A percentile compares a stretch with the other conserved stretches of the same genome.
These are phyloP conservation scores for Fusarium succisae DNA, from an alignment of 2,329 filamentous ascomycete species.

Conservation along the genomic window DNA sequence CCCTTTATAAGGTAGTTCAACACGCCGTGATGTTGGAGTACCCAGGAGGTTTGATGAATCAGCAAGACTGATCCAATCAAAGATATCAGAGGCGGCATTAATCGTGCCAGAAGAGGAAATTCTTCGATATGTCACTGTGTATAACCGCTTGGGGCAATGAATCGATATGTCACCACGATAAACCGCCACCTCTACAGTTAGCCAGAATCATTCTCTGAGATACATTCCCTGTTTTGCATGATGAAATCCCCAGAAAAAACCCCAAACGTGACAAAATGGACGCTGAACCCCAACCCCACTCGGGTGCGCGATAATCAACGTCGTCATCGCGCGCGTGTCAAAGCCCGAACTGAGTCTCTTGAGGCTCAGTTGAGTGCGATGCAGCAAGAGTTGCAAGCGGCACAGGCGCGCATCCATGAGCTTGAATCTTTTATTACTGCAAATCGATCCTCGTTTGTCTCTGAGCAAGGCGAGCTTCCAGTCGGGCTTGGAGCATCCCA, in stretches of 20 bases:
- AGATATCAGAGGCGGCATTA: fast-evolving
- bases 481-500: fast-evolving
- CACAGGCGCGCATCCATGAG: background rate
- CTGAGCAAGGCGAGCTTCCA: background rate
- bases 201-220: background rate
- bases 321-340: conserved; percentile 57
- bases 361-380: conserved; percentile 36
- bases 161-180: background rate
- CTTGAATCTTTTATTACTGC: background rate
- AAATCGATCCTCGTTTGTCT: background rate
- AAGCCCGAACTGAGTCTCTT: conserved; percentile 48
- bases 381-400: background rate
- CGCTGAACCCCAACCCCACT: conserved; percentile 41
- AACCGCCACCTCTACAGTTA: background rate
- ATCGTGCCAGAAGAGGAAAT: background rate
- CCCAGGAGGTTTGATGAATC: background rate
- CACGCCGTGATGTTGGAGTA: background rate
- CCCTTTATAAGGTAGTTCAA: background rate
- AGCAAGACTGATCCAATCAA: background rate
- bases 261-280: conserved; percentile 2
- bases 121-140: background rate
- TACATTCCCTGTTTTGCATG: too few species aligned
- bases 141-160: background rate
- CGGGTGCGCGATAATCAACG: conserved; percentile 63
- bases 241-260: background rate